Base-by-base conservation (phyloP, 1,139 yeast species). In the Saccharomyces hybrid region DNA sequence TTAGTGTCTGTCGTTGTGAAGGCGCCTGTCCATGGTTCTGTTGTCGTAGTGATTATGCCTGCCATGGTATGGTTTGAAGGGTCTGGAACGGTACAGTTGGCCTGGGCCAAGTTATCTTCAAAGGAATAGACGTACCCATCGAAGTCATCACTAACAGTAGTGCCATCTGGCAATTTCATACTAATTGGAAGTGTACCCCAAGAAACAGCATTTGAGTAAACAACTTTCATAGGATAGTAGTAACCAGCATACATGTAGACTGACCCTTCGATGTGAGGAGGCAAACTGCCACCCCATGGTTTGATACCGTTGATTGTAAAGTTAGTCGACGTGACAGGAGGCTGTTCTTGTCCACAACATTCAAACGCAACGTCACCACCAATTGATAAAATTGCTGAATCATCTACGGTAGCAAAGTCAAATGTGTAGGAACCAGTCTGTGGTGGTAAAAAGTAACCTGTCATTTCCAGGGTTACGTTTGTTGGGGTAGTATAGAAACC, bases 171-270 rank as follows among this genome's bases (percentile, higher is more conserved):
- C 3, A 19, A 19, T 19, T 2, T 2, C 3, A 19, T 3, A 19
- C 42, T 34, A 34, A 34, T 6, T 34, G 42, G 42, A 32, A 34
- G 42, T n/a, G 42, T 6, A 34, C 42, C 42, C 42, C 42, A 34
- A 8, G 42, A 14, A 34, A 34, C 42, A 14, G 42, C 42, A 26
- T 48, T 48, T 2, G 44, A 19, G 19, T 58, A 65, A 27, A 67
- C 65, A 32, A 69, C 54, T 55, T 61, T 64, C 16, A 69, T 55
- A 27, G 72, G 72, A 52, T 67, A 69, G 47, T 62, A 66, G 19
- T 52, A 32, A 5, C 11, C 19, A 38, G 54, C 60, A 11, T 42
- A 48, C 46, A 58, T 31, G n/a, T 52, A 14, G 3, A 34, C 42
- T 14, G 21, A 4, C 16, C 42, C 42, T 14, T n/a, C 4, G 12